Percentiles rank a stretch among this genome's conserved stretches.
These are phyloP conservation scores for Calonectria multiphialidica DNA, from an alignment of 2,329 filamentous ascomycete species.

Conservation along the genomic window DNA sequence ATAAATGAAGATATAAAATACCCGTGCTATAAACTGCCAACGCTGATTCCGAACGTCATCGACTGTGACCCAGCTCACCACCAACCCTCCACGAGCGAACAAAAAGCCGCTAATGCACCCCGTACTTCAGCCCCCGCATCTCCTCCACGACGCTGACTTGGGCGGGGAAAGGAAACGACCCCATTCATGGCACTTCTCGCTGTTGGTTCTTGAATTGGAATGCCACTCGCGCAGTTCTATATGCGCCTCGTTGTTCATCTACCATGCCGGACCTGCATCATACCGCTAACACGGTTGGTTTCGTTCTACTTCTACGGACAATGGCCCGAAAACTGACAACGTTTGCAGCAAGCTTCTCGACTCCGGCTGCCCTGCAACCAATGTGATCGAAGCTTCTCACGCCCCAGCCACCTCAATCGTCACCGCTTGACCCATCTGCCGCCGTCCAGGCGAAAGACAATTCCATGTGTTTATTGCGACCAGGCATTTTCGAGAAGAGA, in stretches of 20 bases:
- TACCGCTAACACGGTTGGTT: neutral
- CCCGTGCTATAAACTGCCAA: neutral
- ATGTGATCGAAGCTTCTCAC: slow-evolving; percentile 39
- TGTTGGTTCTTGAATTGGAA: neutral
- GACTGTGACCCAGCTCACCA: neutral
- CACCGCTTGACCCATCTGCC: slow-evolving; percentile 45
- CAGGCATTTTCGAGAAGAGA: slow-evolving; percentile 41
- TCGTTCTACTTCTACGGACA: neutral
- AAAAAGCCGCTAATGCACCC: slow-evolving; percentile 14
- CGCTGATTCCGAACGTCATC: neutral
- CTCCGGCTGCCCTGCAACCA: slow-evolving; percentile 31
- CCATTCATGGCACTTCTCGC: neutral
- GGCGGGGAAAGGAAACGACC: neutral
- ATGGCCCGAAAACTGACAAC: neutral
- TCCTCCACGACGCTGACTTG: neutral
- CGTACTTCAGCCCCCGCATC: slow-evolving; percentile 9
- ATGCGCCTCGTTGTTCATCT: neutral
- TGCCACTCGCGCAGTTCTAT: neutral
- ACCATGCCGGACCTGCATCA: neutral
- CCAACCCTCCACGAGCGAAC: too few species aligned
- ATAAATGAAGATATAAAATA: neutral
- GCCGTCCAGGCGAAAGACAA: slow-evolving; percentile 28
- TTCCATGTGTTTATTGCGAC: slow-evolving; percentile 38
- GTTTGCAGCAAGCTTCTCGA: neutral
- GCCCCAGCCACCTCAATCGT: slow-evolving; percentile 43